phyloP scores from a whole-genome alignment of 805 yeast species.

The Teunomyces tritomae region DNA sequence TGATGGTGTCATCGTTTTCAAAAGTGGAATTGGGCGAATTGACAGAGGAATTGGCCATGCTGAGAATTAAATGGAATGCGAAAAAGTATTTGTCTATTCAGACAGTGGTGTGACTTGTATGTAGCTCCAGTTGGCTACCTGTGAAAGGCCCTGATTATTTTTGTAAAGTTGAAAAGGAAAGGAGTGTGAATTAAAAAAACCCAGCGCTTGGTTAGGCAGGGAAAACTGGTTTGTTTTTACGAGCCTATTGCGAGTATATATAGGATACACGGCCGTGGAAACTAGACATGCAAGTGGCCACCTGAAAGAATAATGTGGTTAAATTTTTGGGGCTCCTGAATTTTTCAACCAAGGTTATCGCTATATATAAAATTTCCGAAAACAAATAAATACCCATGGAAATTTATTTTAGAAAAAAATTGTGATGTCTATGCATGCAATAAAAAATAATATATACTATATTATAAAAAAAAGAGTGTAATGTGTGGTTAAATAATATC shows the following conservation, averaged over 20 bases:
- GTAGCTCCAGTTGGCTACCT: constrained; percentile 3
- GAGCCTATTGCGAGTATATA: constrained; percentile 2
- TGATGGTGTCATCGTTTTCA: constrained; percentile 22
- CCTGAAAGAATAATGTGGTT: background rate
- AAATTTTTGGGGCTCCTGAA: background rate
- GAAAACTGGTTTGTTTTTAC: background rate
- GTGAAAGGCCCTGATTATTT: background rate
- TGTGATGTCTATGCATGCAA: constrained; percentile 1
- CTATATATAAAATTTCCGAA: constrained; percentile 1
- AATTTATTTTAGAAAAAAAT: background rate
- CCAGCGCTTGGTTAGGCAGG: background rate
- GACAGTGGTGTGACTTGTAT: background rate
- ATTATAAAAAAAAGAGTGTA: background rate
- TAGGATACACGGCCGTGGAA: constrained; percentile 1
- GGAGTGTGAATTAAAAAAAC: constrained; percentile 5
- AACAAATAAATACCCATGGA: background rate
- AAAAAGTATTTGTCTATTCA: background rate
- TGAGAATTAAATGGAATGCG: constrained; percentile 4
- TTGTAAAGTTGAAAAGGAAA: constrained; percentile 5
- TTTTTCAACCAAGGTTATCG: constrained; percentile 1
- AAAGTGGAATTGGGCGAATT: constrained; percentile 18
- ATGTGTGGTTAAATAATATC: background rate
- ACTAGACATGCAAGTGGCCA: background rate
- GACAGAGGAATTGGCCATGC: constrained; percentile 12
- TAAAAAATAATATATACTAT: background rate